Conservation (phyloP, 2,329 filamentous ascomycete genomes). For the Trichoderma guizhouense region DNA sequence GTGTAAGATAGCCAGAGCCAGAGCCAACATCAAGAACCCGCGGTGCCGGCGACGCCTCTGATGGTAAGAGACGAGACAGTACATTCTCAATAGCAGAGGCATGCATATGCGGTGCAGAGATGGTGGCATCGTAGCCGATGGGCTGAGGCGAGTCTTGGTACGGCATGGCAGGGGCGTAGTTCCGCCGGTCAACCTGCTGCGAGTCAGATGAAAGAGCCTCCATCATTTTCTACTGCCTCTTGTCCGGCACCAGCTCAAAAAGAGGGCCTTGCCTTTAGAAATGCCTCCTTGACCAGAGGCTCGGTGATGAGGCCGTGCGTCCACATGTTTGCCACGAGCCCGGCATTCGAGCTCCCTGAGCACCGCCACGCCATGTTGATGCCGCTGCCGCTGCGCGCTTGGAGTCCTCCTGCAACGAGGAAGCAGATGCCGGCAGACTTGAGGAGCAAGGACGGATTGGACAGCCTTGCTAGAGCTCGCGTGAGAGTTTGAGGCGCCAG, state of each 20-base stretch:
- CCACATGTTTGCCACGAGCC: conserved; percentile 75
- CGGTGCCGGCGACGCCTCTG: conserved; percentile 33
- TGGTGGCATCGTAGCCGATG: conserved; percentile 55
- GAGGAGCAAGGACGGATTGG: not conserved
- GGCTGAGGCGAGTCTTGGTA: conserved; percentile 61
- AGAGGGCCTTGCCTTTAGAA: conserved; percentile 57
- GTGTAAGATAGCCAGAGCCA: conserved; percentile 80
- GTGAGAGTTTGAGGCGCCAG: conserved; percentile 1
- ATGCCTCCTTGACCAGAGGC: conserved; percentile 70
- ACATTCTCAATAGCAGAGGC: conserved; percentile 51
- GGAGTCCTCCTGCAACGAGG: not conserved
- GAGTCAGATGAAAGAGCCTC: not conserved
- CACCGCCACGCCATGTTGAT: conserved; percentile 83
- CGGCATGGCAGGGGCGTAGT: conserved; percentile 70
- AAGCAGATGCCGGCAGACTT: not conserved
- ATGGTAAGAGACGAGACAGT: conserved; percentile 42
- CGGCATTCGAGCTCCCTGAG: conserved; percentile 69
- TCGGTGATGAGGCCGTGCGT: conserved; percentile 70
- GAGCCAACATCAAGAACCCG: conserved; percentile 71
- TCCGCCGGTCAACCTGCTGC: conserved; percentile 74
- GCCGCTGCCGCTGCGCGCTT: not conserved
- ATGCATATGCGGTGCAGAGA: conserved; percentile 61
- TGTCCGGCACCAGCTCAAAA: not conserved
- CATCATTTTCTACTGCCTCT: not conserved
- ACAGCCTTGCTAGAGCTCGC: not conserved